Percentiles rank a stretch among this genome's conserved stretches.
These are phyloP conservation scores for Sanguinoderma infundibulare DNA, from an alignment of 1,284 basidiomycete species.

Conservation along the genomic window DNA sequence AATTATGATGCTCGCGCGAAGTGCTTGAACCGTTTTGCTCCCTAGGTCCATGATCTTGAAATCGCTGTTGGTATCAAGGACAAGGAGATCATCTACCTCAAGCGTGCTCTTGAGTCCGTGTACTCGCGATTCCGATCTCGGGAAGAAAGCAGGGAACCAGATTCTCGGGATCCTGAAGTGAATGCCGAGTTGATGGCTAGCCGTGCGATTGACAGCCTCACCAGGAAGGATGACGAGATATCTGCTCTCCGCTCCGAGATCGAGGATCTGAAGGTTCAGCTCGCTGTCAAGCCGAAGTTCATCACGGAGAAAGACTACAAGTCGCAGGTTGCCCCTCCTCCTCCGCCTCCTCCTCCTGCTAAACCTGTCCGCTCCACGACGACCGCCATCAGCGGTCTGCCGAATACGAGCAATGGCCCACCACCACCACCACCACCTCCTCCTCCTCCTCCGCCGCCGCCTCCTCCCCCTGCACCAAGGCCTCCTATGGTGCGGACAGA, in stretches of 20 bases:
- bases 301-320: conserved; percentile 75
- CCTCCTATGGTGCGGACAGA: conserved; percentile 1
- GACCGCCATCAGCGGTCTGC: conserved; percentile 17
- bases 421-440: conserved; percentile 14
- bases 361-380: conserved; percentile 18
- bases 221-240: conserved; percentile 76
- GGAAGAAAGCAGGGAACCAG: conserved; percentile 47
- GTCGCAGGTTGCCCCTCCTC: conserved; percentile 64
- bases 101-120: conserved; percentile 84
- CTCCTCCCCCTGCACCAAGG: conserved; percentile 25
- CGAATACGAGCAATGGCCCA: conserved; percentile 16
- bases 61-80: conserved; percentile 55
- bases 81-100: conserved; percentile 79
- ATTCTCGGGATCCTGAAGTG: conserved; percentile 51
- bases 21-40: conserved; percentile 2
- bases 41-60: conserved; percentile 62
- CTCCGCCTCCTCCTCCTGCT: conserved; percentile 51
- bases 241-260: conserved; percentile 55
- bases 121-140: conserved; percentile 73
- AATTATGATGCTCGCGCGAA: neutral
- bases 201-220: conserved; percentile 71
- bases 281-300: conserved; percentile 55
- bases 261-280: conserved; percentile 52
- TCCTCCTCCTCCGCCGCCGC: conserved; percentile 24
- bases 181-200: conserved; percentile 77